Conservation (phyloP, 345 rosid genomes). For the Adansonia digitata region DNA sequence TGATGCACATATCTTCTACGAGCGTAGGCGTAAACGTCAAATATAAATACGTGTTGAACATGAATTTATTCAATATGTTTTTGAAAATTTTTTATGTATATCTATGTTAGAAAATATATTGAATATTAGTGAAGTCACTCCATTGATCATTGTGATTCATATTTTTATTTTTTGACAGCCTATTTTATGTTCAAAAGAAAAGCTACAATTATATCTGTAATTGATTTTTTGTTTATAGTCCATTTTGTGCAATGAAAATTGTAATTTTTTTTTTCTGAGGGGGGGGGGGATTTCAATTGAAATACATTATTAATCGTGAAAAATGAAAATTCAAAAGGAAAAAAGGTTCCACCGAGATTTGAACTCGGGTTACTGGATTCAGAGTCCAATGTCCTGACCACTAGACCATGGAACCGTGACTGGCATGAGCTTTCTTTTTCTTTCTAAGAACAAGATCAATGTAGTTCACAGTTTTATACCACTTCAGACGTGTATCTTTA, state of each 20-base stretch:
- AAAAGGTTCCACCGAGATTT: constrained; percentile 87
- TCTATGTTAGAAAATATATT: too few relatives aligned
- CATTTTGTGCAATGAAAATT: constrained; percentile 29
- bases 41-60: too few relatives aligned
- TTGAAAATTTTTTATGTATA: not conserved
- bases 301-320: too few relatives aligned
- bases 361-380: constrained; percentile 94
- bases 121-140: constrained; percentile 4
- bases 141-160: not conserved
- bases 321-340: too few relatives aligned
- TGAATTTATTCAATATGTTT: not conserved
- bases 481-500: too few relatives aligned
- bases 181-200: constrained; percentile 13
- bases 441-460: too few relatives aligned
- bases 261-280: too few relatives aligned
- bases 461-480: too few relatives aligned
- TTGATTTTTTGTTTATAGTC: too few relatives aligned
- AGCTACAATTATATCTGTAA: constrained; percentile 22
- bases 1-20: constrained; percentile 2
- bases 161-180: constrained; percentile 13
- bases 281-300: too few relatives aligned
- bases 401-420: constrained; percentile 88
- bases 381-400: constrained; percentile 88
- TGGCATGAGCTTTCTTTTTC: too few relatives aligned
- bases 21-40: too few relatives aligned